Percentiles rank a stretch among this genome's conserved stretches.
Evolutionary conservation across 2,329 filamentous ascomycete species (phyloP).

Genomic region (Fusarium poae): DNA sequence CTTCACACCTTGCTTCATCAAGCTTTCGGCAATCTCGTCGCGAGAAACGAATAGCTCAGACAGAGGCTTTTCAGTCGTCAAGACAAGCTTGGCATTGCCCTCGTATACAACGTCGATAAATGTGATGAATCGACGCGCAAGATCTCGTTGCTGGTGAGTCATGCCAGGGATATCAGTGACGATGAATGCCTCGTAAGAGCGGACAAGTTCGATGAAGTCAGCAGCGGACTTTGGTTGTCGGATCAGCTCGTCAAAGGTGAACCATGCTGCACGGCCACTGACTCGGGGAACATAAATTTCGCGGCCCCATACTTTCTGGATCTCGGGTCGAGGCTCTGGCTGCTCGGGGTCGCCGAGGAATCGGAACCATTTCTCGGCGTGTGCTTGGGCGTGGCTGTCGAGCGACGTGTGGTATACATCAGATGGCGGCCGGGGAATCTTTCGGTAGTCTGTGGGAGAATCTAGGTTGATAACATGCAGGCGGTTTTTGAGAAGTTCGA

Average conservation of each 20-base stretch:
- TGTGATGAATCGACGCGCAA: slow-evolving; percentile 94
- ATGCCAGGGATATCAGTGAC: slow-evolving; percentile 93
- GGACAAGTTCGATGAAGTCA: slow-evolving; percentile 92
- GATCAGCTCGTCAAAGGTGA: slow-evolving; percentile 93
- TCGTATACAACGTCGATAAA: slow-evolving; percentile 98
- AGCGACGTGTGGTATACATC: slow-evolving; percentile 95
- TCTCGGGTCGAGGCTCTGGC: slow-evolving; percentile 79
- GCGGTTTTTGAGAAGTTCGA: slow-evolving; percentile 86
- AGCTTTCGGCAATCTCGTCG: slow-evolving; percentile 72
- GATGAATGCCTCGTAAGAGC: slow-evolving; percentile 91
- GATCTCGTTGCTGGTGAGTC: slow-evolving; percentile 86
- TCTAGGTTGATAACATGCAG: slow-evolving; percentile 94
- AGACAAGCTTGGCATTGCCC: slow-evolving; percentile 89
- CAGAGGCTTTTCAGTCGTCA: slow-evolving; percentile 89
- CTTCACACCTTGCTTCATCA: slow-evolving; percentile 63
- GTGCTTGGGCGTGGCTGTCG: slow-evolving; percentile 79
- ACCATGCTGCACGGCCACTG: slow-evolving; percentile 88
- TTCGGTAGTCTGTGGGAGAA: slow-evolving; percentile 95
- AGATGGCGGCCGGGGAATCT: slow-evolving; percentile 91
- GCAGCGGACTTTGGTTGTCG: slow-evolving; percentile 89
- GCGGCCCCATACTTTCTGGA: slow-evolving; percentile 91
- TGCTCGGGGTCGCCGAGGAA: slow-evolving; percentile 89
- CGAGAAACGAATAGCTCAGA: slow-evolving; percentile 86
- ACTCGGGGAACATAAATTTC: slow-evolving; percentile 89
- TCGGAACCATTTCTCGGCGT: slow-evolving; percentile 95